These are phyloP conservation scores for maize (Zea mays) DNA, from an alignment of 176 grass and related monocot species.

Conservation along the genomic window Zm-B73-REFERENCE-NAM-5.0 NC_050101.1:157590001-157590500, in stretches of 20 bases:
- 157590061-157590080: background rate
- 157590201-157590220: background rate
- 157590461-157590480: background rate
- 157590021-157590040: background rate
- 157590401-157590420: no score
- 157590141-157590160: background rate
- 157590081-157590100: background rate
- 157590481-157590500: background rate
- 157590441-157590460: no score
- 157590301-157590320: no score
- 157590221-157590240: background rate
- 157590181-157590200: background rate
- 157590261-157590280: background rate
- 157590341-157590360: no score
- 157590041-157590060: slow-evolving; percentile 1
- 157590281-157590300: background rate
- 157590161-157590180: slow-evolving; percentile 13
- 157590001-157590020: background rate
- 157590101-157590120: background rate
- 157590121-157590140: background rate
- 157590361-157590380: no score
- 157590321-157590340: no score
- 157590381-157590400: no score
- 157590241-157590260: background rate
- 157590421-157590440: no score